These are phyloP conservation scores for Herpetomonas muscarum DNA, from an alignment of 208 protist species.

Conservation along the genomic window DNA sequence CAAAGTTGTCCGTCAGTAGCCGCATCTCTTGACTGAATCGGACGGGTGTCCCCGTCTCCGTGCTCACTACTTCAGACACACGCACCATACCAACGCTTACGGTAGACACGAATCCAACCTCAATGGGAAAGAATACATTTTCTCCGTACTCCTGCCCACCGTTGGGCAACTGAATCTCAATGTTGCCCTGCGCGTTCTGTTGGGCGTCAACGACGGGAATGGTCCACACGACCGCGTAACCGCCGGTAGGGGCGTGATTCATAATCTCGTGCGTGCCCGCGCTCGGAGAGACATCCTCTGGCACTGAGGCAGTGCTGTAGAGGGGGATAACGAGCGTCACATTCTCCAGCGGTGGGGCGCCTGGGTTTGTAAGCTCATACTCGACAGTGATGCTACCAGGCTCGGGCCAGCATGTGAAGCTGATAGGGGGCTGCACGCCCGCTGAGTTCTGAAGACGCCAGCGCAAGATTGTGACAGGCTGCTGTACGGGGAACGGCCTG, in stretches of 20 bases:
- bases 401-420: conserved; percentile 79
- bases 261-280: conserved; percentile 34
- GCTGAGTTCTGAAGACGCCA: conserved; percentile 41
- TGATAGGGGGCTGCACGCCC: conserved; percentile 44
- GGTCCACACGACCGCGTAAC: conserved; percentile 43
- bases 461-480: conserved; percentile 73
- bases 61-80: conserved; percentile 55
- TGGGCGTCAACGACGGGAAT: conserved; percentile 50
- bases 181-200: conserved; percentile 54
- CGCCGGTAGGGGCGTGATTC: conserved; percentile 1
- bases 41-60: conserved; percentile 47
- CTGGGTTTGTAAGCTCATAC: conserved; percentile 60
- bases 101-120: conserved; percentile 41
- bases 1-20: conserved; percentile 44
- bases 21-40: conserved; percentile 56
- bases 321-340: conserved; percentile 63
- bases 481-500: conserved; percentile 77
- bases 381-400: conserved; percentile 65
- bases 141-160: conserved; percentile 15
- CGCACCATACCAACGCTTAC: conserved; percentile 43
- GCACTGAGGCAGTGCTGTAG: conserved; percentile 24
- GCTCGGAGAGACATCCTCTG: conserved; percentile 24
- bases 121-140: conserved; percentile 74
- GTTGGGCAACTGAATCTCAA: conserved; percentile 47
- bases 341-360: conserved; percentile 36